Base-by-base conservation (phyloP, 768 basidiomycete genomes). In the Kwoniella shandongensis region DNA sequence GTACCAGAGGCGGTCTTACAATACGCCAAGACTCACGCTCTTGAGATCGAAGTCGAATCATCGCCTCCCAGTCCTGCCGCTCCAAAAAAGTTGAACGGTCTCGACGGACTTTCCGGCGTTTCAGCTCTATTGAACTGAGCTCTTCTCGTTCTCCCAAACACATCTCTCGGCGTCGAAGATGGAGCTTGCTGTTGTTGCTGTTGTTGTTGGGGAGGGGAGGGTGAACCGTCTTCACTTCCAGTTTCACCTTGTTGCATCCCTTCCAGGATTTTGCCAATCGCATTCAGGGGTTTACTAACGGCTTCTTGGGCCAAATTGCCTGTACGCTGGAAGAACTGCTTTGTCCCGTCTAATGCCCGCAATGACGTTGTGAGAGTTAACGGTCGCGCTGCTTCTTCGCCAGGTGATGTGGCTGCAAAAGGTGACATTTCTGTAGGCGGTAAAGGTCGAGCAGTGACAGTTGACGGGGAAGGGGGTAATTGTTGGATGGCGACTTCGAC, bases 321-420 rank as follows among this genome's bases (percentile, higher is more conserved):
- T 0, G 92, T 94, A 73, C 88, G 88, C 76, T 91, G 91, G 41
- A 94, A 81, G 27, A 94, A 82, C 22, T 86, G 82, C 36, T 84
- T 84, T 0, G 91, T 91, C 23, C 61, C 63, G 67, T 93, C 91
- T 50, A 88, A 85, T 8, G 81, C 74, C 32, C 80, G 65, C 6
- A 87, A 65, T 1, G 73, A 65, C 2, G 76, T 81, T 10, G 83
- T 79, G 4, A 84, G 81, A 0, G 88, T 78, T 10, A 94, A 82
- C 0, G 85, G 87, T 63, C 86, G 82, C 0, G 92, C 92, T 3
- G 91, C 88, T 73, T 94, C 92, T 78, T 94, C 91, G 29, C 92
- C 92, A 10, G 64, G 48, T 4, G 70, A 53, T 1, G 53, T 46
- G 23, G 66, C 60, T 17, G 63, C 55, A 54, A 68, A 76, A 2